Conservation (phyloP, 208 protist species). For the Crithidia fasciculata region DNA sequence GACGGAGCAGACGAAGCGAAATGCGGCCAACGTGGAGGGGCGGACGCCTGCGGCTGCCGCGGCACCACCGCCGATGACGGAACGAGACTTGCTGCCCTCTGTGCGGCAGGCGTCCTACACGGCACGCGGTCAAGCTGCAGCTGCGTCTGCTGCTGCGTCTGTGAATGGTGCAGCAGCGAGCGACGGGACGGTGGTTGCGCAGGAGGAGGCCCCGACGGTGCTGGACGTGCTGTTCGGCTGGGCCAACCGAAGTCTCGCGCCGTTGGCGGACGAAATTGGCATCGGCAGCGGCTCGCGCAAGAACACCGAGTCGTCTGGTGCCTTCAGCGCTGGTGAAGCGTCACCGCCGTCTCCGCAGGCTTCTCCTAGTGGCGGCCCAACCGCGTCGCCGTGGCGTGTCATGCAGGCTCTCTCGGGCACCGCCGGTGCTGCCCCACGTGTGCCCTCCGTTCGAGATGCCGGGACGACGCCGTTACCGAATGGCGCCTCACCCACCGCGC, state of each 20-base stretch:
- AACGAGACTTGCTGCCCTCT: slow-evolving; percentile 58
- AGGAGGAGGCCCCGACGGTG: slow-evolving; percentile 26
- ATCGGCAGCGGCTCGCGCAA: background rate
- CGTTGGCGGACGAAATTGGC: slow-evolving; percentile 18
- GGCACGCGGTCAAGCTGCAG: background rate
- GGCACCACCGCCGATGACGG: slow-evolving; percentile 20
- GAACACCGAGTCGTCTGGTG: background rate
- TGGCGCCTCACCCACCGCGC: background rate
- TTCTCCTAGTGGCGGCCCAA: too few relatives aligned
- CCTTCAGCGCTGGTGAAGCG: background rate
- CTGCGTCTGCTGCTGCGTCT: background rate
- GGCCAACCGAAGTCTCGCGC: slow-evolving; percentile 26
- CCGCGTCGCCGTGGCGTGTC: too few relatives aligned
- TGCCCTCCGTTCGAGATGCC: background rate
- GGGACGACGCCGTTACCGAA: background rate
- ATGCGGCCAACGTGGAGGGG: background rate
- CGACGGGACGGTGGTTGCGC: background rate
- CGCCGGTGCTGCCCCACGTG: too few relatives aligned
- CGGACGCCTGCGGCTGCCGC: background rate
- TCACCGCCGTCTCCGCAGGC: background rate
- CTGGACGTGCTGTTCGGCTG: slow-evolving; percentile 43
- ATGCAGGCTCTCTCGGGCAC: too few relatives aligned
- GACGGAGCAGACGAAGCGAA: background rate
- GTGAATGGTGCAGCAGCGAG: background rate
- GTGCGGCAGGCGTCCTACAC: slow-evolving; percentile 39